Percentiles rank a stretch among this genome's conserved stretches.
These are phyloP conservation scores for Breynia disticha DNA, from an alignment of 441 rosid genomes.

Conservation along the genomic window DNA sequence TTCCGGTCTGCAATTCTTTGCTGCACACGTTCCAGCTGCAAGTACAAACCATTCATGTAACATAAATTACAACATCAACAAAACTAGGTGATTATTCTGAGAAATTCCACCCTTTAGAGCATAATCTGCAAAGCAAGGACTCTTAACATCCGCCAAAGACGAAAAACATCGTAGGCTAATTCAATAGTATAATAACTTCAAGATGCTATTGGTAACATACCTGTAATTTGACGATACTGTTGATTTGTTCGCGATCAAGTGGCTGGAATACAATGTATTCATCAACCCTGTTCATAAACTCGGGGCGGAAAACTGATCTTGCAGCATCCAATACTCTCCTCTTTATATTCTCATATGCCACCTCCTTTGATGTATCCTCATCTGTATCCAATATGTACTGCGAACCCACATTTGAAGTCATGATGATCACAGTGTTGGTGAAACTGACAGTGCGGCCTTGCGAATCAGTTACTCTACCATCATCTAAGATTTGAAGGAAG, in stretches of 20 bases:
- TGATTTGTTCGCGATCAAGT: slow-evolving; percentile 69
- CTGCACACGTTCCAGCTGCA: slow-evolving; percentile 89
- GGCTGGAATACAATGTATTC: slow-evolving; percentile 99
- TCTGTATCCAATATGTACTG: slow-evolving; percentile 67
- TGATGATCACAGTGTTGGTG: slow-evolving; percentile 84
- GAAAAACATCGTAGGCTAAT: too few species aligned
- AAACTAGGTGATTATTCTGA: not conserved
- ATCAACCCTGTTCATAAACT: slow-evolving; percentile 95
- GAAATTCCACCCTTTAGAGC: too few species aligned
- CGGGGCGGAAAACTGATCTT: slow-evolving; percentile 86
- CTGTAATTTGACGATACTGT: slow-evolving; percentile 79
- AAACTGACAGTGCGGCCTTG: slow-evolving; percentile 92
- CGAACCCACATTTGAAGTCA: slow-evolving; percentile 98
- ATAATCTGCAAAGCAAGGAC: too few species aligned
- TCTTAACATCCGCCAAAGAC: too few species aligned
- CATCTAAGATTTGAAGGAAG: slow-evolving; percentile 94
- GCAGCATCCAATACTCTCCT: slow-evolving; percentile 91
- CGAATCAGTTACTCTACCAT: slow-evolving; percentile 95
- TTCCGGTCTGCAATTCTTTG: slow-evolving; percentile 81
- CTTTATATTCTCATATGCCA: slow-evolving; percentile 68
- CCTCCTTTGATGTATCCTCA: slow-evolving; percentile 47
- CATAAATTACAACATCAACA: not conserved
- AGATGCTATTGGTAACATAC: slow-evolving; percentile 24
- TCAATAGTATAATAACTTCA: not conserved
- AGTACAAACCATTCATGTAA: slow-evolving; percentile 9